A percentile compares a stretch with the other conserved stretches of the same genome.
Conservation (phyloP, 1,284 basidiomycete genomes). For the Cryptococcus sp. region DNA sequence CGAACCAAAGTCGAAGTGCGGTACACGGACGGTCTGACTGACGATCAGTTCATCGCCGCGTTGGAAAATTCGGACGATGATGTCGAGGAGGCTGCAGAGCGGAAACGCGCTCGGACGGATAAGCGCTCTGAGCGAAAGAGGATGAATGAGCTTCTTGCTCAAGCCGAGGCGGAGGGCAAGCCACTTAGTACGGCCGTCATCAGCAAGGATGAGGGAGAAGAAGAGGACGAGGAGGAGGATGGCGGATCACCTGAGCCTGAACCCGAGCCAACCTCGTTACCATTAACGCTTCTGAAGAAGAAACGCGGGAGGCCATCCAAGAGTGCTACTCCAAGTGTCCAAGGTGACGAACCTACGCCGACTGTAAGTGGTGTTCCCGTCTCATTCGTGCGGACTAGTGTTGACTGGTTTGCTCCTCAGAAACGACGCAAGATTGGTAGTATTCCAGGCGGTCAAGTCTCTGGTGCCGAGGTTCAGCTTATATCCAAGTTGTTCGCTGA, state of each 20-base stretch:
- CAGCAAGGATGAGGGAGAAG: slow-evolving; percentile 21
- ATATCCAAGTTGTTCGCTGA: slow-evolving; percentile 63
- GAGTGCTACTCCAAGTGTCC: slow-evolving; percentile 37
- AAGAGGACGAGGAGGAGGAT: slow-evolving; percentile 28
- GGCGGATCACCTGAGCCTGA: slow-evolving; percentile 2
- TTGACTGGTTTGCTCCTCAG: slow-evolving; percentile 15
- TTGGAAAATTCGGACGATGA: slow-evolving; percentile 76
- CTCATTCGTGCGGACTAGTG: background rate
- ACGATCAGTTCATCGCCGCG: slow-evolving; percentile 91
- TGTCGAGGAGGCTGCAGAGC: slow-evolving; percentile 62
- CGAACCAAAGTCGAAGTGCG: slow-evolving; percentile 79
- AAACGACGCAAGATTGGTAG: slow-evolving; percentile 45
- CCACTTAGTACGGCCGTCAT: slow-evolving; percentile 32
- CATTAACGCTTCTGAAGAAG: slow-evolving; percentile 21
- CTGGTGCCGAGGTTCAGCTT: slow-evolving; percentile 24
- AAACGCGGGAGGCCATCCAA: slow-evolving; percentile 48
- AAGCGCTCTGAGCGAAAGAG: slow-evolving; percentile 44
- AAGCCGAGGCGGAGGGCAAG: slow-evolving; percentile 48
- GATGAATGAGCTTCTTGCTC: slow-evolving; percentile 39
- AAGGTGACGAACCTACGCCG: slow-evolving; percentile 43
- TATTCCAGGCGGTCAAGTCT: slow-evolving; percentile 5
- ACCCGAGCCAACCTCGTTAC: slow-evolving; percentile 14
- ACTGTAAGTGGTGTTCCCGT: slow-evolving; percentile 23
- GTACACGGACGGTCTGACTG: slow-evolving; percentile 92
- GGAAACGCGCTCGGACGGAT: slow-evolving; percentile 36